Evolutionary conservation across 768 basidiomycete species (phyloP).

Genomic region (Neoboletus brunneissimus): DNA sequence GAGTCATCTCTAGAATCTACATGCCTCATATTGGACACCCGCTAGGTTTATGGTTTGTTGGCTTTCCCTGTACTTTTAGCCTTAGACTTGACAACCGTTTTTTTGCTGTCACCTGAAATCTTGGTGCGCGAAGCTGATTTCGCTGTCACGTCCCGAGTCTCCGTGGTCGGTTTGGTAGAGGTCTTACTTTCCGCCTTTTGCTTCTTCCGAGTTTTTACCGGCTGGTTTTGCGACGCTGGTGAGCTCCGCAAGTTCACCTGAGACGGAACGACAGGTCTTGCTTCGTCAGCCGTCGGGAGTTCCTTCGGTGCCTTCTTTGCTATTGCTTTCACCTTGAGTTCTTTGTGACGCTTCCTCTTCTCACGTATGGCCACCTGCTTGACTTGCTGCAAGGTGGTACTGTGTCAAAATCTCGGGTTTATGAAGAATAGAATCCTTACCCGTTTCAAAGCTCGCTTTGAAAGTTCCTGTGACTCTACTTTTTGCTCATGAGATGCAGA

Average conservation of each 20-base stretch:
- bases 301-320: conserved; percentile 30
- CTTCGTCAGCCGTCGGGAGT: background rate
- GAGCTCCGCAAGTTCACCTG: background rate
- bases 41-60: background rate
- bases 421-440: conserved; percentile 35
- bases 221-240: background rate
- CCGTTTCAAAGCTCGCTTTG: conserved; percentile 63
- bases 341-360: conserved; percentile 50
- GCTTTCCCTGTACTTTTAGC: background rate
- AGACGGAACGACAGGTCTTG: background rate
- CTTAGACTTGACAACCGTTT: background rate
- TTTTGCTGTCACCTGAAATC: background rate
- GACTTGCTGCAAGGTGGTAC: conserved; percentile 39
- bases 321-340: conserved; percentile 40
- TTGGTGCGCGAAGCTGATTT: conserved; percentile 4
- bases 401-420: background rate
- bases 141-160: background rate
- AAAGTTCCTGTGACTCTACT: conserved; percentile 30
- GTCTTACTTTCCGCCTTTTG: conserved; percentile 9
- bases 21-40: background rate
- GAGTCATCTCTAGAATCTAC: conserved; percentile 9
- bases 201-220: conserved; percentile 15
- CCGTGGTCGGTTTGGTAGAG: background rate
- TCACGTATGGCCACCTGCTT: conserved; percentile 44
- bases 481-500: background rate